A percentile compares a stretch with the other conserved stretches of the same genome.
Conservation (phyloP, 352 stramenopile genomes). For the Detonula confervacea region DNA sequence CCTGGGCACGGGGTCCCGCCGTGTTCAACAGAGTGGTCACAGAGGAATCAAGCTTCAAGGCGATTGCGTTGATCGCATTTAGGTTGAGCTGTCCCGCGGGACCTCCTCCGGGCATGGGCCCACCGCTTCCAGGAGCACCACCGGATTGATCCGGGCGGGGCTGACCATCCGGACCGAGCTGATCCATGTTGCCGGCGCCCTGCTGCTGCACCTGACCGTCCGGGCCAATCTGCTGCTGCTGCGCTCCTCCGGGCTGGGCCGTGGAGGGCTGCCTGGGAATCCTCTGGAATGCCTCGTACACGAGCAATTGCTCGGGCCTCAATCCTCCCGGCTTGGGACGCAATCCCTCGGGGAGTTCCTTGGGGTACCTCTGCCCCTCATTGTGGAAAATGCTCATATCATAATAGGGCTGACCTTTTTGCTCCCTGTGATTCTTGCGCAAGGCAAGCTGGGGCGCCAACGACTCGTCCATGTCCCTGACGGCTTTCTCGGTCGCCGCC, state of each 20-base stretch:
- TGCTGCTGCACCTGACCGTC: slow-evolving; percentile 6
- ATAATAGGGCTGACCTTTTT: slow-evolving; percentile 87
- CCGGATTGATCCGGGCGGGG: not conserved
- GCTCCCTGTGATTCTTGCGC: slow-evolving; percentile 90
- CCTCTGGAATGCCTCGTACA: slow-evolving; percentile 98
- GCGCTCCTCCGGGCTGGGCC: too few species aligned
- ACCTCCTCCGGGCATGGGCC: not conserved
- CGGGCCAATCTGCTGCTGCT: too few species aligned
- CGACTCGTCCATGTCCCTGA: slow-evolving; percentile 97
- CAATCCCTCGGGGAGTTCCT: slow-evolving; percentile 92
- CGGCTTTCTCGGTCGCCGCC: slow-evolving; percentile 98
- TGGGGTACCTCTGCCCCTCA: slow-evolving; percentile 82
- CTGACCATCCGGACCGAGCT: slow-evolving; percentile 23
- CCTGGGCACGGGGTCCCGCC: slow-evolving; percentile 73
- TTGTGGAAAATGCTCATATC: slow-evolving; percentile 88
- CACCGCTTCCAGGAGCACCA: slow-evolving; percentile 24
- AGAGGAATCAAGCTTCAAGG: slow-evolving; percentile 79
- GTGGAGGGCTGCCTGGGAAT: slow-evolving; percentile 92
- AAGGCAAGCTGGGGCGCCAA: slow-evolving; percentile 90
- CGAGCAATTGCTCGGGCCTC: slow-evolving; percentile 91
- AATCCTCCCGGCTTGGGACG: slow-evolving; percentile 93
- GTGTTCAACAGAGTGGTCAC: slow-evolving; percentile 73
- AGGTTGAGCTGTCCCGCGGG: slow-evolving; percentile 64
- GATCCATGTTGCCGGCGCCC: slow-evolving; percentile 14
- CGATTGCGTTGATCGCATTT: slow-evolving; percentile 74